Conservation (phyloP, 495 filamentous ascomycete genomes). For the Friedmanniomyces endolithicus region DNA sequence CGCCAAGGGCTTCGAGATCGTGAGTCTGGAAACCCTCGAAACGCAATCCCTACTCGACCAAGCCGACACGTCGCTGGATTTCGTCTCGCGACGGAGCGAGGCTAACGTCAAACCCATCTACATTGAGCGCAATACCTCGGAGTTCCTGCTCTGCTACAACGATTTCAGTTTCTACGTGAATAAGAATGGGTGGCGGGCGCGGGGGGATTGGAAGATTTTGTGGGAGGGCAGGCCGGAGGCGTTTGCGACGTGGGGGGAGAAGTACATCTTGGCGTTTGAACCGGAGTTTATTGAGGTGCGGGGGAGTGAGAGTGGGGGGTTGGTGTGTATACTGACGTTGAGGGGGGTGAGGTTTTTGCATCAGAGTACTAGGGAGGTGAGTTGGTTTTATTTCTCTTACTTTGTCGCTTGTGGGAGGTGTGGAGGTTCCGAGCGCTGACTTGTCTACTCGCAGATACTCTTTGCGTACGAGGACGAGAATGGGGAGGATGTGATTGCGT, state of each 20-base stretch:
- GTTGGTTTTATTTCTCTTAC: too few relatives aligned
- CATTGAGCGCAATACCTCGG: constrained; percentile 89
- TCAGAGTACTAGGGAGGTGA: constrained; percentile 87
- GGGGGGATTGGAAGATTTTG: constrained; percentile 90
- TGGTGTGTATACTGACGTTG: constrained; percentile 87
- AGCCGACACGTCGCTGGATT: constrained; percentile 94
- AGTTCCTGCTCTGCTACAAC: constrained; percentile 95
- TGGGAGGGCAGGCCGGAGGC: constrained; percentile 90
- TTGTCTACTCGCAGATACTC: constrained; percentile 51
- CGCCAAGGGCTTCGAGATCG: constrained; percentile 90
- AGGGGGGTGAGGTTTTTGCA: constrained; percentile 96
- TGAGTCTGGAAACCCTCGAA: constrained; percentile 90
- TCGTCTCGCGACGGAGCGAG: constrained; percentile 74
- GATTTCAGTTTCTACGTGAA: constrained; percentile 99
- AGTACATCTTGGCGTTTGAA: constrained; percentile 92
- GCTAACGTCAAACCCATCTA: constrained; percentile 85
- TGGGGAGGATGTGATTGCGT: constrained; percentile 85
- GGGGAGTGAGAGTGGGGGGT: constrained; percentile 77
- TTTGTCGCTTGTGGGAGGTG: too few relatives aligned
- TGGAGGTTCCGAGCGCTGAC: too few relatives aligned
- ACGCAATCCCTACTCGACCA: constrained; percentile 95
- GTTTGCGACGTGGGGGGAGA: constrained; percentile 81
- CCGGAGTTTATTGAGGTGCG: constrained; percentile 97
- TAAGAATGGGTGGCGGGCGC: constrained; percentile 90
- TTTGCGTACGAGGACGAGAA: constrained; percentile 95